These are phyloP conservation scores for Flaveria sonorensis DNA, from an alignment of 129 eudicot species.

Conservation along the genomic window DNA sequence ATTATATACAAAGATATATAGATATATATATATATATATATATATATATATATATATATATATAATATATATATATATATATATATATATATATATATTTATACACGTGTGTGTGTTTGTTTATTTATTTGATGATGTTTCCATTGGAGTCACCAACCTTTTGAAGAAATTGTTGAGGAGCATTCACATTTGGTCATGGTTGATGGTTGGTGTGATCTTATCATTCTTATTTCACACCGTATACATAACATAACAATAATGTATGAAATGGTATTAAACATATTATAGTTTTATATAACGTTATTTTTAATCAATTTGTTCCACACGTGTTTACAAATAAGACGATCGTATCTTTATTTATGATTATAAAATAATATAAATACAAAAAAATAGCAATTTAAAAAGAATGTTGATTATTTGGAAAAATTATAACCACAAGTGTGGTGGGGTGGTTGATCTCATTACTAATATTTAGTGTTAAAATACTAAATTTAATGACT, in stretches of 20 bases:
- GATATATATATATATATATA: neutral
- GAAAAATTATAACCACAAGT: neutral
- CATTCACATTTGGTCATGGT: slow-evolving; percentile 19
- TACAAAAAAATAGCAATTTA: neutral
- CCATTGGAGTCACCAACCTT: slow-evolving; percentile 16
- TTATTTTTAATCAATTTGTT: neutral
- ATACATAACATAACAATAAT: neutral
- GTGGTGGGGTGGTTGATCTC: slow-evolving; percentile 14
- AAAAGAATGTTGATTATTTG: neutral
- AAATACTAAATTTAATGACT: neutral
- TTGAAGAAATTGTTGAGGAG: slow-evolving; percentile 9
- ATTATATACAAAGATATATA: too few relatives aligned
- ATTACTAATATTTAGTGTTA: neutral
- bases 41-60: too few relatives aligned
- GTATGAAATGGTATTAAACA: neutral
- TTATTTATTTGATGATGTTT: neutral
- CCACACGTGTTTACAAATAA: neutral
- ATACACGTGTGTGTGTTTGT: too few relatives aligned
- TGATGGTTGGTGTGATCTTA: slow-evolving; percentile 29
- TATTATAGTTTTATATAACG: neutral
- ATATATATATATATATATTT: neutral
- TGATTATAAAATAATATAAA: too few relatives aligned
- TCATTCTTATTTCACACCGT: slow-evolving; percentile 9
- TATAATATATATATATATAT: neutral
- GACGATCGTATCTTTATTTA: neutral